Conservation (phyloP, 1,284 basidiomycete genomes). For the Cryptococcus sp. region DNA sequence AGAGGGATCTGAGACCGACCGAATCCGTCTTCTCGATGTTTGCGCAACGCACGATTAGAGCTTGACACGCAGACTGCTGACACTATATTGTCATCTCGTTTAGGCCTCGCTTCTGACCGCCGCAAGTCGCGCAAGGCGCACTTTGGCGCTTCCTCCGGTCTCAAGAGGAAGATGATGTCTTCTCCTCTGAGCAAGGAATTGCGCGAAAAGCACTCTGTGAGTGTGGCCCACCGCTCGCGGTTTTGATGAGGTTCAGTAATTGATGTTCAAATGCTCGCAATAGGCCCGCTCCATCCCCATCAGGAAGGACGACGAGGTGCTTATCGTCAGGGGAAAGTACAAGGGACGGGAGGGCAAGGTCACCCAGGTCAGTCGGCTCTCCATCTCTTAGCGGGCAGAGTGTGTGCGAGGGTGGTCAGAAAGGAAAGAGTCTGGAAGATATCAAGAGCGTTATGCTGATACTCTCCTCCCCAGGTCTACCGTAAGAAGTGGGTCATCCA, state of each 20-base stretch:
- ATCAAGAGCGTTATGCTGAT: not conserved
- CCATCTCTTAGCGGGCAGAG: not conserved
- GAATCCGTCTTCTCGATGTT: no score
- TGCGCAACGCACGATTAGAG: no score
- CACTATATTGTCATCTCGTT: not conserved
- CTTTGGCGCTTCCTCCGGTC: slow-evolving; percentile 87
- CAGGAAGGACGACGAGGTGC: slow-evolving; percentile 97
- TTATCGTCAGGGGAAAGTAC: slow-evolving; percentile 94
- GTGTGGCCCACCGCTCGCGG: slow-evolving; percentile 44
- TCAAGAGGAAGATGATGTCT: slow-evolving; percentile 97
- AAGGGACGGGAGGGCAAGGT: slow-evolving; percentile 98
- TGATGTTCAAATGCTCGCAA: slow-evolving; percentile 1
- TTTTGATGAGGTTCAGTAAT: not conserved
- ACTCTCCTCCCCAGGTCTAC: slow-evolving; percentile 73
- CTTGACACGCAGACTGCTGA: not conserved
- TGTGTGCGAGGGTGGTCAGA: no score
- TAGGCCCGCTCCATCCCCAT: slow-evolving; percentile 91
- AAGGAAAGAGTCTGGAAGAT: no score
- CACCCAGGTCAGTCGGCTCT: slow-evolving; percentile 63
- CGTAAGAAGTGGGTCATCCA: slow-evolving; percentile 99
- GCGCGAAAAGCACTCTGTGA: slow-evolving; percentile 85
- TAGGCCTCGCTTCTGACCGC: slow-evolving; percentile 59
- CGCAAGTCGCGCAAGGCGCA: slow-evolving; percentile 97
- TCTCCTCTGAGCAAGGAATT: slow-evolving; percentile 95
- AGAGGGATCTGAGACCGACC: no score